phyloP scores from a whole-genome alignment of 2,329 filamentous ascomycete genomes.

The Penicillium glabrum region DNA sequence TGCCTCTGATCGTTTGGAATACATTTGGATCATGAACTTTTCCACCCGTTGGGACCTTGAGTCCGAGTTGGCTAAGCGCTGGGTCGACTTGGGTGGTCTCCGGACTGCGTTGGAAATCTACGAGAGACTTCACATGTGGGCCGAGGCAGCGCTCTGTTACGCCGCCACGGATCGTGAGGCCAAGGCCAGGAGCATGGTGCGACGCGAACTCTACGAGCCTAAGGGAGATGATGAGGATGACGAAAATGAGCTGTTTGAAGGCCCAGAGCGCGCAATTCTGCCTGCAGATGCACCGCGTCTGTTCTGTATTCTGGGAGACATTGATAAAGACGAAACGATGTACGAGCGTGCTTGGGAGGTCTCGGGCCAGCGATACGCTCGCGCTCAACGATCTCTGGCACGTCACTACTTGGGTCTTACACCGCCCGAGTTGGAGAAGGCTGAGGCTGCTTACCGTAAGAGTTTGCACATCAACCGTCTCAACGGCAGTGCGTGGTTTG shows the following conservation, averaged over 20 bases:
- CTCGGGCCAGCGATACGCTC: conserved; percentile 75
- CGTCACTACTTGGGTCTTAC: conserved; percentile 70
- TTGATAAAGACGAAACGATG: conserved; percentile 71
- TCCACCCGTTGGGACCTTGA: conserved; percentile 93
- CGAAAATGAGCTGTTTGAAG: conserved; percentile 60
- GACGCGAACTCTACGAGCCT: conserved; percentile 74
- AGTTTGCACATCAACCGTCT: conserved; percentile 78
- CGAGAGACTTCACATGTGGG: conserved; percentile 88
- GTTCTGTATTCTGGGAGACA: conserved; percentile 90
- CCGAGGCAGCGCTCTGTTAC: conserved; percentile 88
- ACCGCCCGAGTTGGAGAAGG: conserved; percentile 61
- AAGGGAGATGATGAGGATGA: conserved; percentile 50
- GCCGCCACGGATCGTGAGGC: conserved; percentile 77
- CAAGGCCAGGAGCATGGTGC: conserved; percentile 74
- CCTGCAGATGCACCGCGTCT: conserved; percentile 82
- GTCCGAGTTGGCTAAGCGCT: conserved; percentile 85
- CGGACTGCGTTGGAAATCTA: conserved; percentile 94
- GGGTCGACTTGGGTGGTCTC: conserved; percentile 84
- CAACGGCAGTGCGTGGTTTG: conserved; percentile 82
- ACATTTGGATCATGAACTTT: conserved; percentile 79
- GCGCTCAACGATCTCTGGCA: conserved; percentile 84
- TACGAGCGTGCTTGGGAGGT: conserved; percentile 88
- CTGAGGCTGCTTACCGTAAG: conserved; percentile 73
- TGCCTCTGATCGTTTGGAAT: conserved; percentile 72
- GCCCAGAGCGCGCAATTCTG: conserved; percentile 66